Percentiles rank a stretch among this genome's conserved stretches.
These are phyloP conservation scores for Cytospora paraplurivora DNA, from an alignment of 2,329 filamentous ascomycete species.

Conservation along the genomic window DNA sequence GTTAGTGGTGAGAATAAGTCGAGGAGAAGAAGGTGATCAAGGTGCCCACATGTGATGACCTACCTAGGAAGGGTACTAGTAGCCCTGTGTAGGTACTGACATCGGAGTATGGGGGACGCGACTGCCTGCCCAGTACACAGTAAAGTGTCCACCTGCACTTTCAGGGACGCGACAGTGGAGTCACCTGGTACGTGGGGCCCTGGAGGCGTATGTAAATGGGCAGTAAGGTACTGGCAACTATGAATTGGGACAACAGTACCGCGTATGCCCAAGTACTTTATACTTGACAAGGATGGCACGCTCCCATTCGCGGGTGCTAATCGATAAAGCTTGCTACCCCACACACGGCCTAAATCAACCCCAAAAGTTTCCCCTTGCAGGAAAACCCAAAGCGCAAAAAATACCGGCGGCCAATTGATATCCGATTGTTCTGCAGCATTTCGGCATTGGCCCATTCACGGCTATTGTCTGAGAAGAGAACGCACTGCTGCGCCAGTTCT, in stretches of 20 bases:
- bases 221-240: background rate
- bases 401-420: slow-evolving; percentile 9
- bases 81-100: no score
- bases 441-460: slow-evolving; percentile 1
- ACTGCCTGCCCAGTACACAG: background rate
- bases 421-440: background rate
- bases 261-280: slow-evolving; percentile 5
- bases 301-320: background rate
- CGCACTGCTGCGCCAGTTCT: background rate
- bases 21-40: no score
- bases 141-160: background rate
- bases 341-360: background rate
- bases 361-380: slow-evolving; percentile 5
- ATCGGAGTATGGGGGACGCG: no score
- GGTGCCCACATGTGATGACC: no score
- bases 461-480: background rate
- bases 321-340: slow-evolving; percentile 10
- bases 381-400: slow-evolving; percentile 20
- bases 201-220: background rate
- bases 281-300: slow-evolving; percentile 1
- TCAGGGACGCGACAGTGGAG: background rate
- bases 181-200: background rate
- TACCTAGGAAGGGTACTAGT: no score
- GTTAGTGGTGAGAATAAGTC: no score
- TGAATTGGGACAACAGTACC: no score